These are phyloP conservation scores for Trichoderma sp. DNA, from an alignment of 2,329 filamentous ascomycete genomes.

Conservation along the genomic window DNA sequence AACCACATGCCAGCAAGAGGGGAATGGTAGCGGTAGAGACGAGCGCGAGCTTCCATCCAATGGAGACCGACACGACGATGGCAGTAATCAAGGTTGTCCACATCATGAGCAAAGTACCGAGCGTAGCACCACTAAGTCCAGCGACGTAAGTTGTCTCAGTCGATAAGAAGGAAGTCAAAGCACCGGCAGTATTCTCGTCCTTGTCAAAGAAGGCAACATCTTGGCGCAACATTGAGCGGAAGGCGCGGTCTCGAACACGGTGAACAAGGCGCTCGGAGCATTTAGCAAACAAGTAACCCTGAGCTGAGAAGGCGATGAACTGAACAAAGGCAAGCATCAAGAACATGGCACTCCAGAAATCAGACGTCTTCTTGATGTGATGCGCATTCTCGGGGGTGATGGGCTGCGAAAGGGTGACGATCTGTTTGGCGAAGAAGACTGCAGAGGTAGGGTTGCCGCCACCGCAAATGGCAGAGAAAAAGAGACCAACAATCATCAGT, in stretches of 20 bases:
- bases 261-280: constrained; percentile 84
- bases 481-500: constrained; percentile 72
- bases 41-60: constrained; percentile 86
- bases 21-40: constrained; percentile 81
- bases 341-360: constrained; percentile 91
- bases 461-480: constrained; percentile 76
- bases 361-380: constrained; percentile 68
- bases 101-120: constrained; percentile 84
- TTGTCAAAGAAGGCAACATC: constrained; percentile 91
- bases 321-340: constrained; percentile 78
- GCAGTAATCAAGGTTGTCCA: constrained; percentile 76
- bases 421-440: constrained; percentile 87
- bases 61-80: constrained; percentile 67
- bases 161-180: constrained; percentile 83
- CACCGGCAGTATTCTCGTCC: constrained; percentile 86
- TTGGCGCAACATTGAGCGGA: constrained; percentile 86
- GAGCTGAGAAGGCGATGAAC: constrained; percentile 66
- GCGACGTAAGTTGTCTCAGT: constrained; percentile 88
- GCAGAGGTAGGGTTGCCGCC: constrained; percentile 70
- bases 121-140: constrained; percentile 84
- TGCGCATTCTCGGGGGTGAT: constrained; percentile 53
- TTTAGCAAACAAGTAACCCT: constrained; percentile 76
- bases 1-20: constrained; percentile 74
- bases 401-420: constrained; percentile 66
- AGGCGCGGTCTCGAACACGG: constrained; percentile 80